These are phyloP conservation scores for Pelargonium exstipulatum DNA, from an alignment of 441 rosid genomes.

Conservation along the genomic window DNA sequence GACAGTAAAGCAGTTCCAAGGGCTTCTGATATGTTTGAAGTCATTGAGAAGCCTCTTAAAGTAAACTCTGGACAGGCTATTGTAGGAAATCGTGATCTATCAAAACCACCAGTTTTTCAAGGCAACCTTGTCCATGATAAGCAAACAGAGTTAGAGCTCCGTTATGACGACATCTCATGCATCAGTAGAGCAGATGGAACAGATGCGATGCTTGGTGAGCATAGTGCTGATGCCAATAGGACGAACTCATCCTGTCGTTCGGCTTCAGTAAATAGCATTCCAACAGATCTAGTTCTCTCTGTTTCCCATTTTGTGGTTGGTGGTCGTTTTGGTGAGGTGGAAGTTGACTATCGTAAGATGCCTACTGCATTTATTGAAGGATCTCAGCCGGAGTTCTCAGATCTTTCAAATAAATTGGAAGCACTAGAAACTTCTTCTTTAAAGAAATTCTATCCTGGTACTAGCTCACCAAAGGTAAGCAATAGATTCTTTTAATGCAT, in stretches of 20 bases:
- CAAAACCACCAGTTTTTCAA: slow-evolving; percentile 11
- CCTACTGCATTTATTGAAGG: slow-evolving; percentile 14
- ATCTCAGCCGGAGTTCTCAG: slow-evolving; percentile 14
- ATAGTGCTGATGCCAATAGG: slow-evolving; percentile 13
- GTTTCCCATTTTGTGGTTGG: slow-evolving; percentile 15
- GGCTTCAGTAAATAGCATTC: slow-evolving; percentile 20
- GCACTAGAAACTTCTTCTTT: slow-evolving; percentile 25
- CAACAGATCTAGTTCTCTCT: slow-evolving; percentile 15
- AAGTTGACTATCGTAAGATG: slow-evolving; percentile 14
- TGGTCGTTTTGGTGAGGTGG: slow-evolving; percentile 14
- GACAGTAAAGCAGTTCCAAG: slow-evolving; percentile 22
- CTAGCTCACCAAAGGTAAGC: slow-evolving; percentile 22
- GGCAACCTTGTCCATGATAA: slow-evolving; percentile 9
- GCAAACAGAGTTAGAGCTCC: slow-evolving; percentile 19
- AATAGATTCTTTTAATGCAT: slow-evolving; percentile 10
- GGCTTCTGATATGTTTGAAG: slow-evolving; percentile 15
- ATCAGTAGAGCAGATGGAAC: slow-evolving; percentile 20
- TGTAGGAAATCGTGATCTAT: neutral
- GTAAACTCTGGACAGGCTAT: neutral
- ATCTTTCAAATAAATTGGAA: slow-evolving; percentile 26
- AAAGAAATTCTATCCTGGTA: slow-evolving; percentile 20
- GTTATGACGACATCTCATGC: slow-evolving; percentile 28
- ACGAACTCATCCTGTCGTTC: slow-evolving; percentile 20
- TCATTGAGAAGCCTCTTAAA: slow-evolving; percentile 10
- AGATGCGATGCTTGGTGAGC: slow-evolving; percentile 15